Evolutionary conservation across 352 stramenopile genomes (phyloP).

Genomic region (Phytophthora boehmeriae): DNA sequence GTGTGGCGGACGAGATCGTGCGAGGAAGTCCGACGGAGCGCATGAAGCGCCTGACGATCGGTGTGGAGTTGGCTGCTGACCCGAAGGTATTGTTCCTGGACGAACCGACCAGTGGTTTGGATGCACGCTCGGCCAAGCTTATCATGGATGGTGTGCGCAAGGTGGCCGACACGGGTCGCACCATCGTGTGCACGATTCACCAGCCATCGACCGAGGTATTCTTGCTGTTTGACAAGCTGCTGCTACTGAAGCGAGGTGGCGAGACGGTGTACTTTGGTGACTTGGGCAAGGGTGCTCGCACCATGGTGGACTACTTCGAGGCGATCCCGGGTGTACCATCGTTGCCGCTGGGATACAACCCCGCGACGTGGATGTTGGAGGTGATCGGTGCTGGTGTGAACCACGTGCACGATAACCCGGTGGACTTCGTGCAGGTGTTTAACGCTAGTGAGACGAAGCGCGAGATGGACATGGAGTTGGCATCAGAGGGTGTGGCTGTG

Average conservation of each 20-base stretch:
- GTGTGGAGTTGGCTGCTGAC: slow-evolving; percentile 87
- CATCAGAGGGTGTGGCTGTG: slow-evolving; percentile 30
- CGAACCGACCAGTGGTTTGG: slow-evolving; percentile 61
- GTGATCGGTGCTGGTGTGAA: slow-evolving; percentile 68
- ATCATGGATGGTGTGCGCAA: slow-evolving; percentile 78
- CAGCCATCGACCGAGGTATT: slow-evolving; percentile 89
- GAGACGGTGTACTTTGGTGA: slow-evolving; percentile 85
- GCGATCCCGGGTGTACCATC: slow-evolving; percentile 59
- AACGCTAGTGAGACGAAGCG: slow-evolving; percentile 30
- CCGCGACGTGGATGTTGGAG: slow-evolving; percentile 90
- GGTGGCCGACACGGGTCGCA: slow-evolving; percentile 64
- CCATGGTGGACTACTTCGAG: slow-evolving; percentile 67
- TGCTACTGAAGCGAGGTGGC: slow-evolving; percentile 87
- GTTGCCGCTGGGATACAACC: slow-evolving; percentile 75
- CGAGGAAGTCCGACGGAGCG: slow-evolving; percentile 44
- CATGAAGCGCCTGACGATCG: slow-evolving; percentile 67
- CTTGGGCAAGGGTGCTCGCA: slow-evolving; percentile 54
- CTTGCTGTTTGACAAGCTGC: slow-evolving; percentile 79
- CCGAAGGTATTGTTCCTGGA: slow-evolving; percentile 80
- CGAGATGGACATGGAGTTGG: slow-evolving; percentile 27
- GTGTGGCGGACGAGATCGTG: slow-evolving; percentile 41
- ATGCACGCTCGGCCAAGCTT: slow-evolving; percentile 58
- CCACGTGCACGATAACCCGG: slow-evolving; percentile 14
- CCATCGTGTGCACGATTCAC: slow-evolving; percentile 91
- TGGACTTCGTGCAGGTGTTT: slow-evolving; percentile 34